These are phyloP conservation scores for Vachellia collinsii DNA, from an alignment of 306 rosid species.

Conservation along the genomic window DNA sequence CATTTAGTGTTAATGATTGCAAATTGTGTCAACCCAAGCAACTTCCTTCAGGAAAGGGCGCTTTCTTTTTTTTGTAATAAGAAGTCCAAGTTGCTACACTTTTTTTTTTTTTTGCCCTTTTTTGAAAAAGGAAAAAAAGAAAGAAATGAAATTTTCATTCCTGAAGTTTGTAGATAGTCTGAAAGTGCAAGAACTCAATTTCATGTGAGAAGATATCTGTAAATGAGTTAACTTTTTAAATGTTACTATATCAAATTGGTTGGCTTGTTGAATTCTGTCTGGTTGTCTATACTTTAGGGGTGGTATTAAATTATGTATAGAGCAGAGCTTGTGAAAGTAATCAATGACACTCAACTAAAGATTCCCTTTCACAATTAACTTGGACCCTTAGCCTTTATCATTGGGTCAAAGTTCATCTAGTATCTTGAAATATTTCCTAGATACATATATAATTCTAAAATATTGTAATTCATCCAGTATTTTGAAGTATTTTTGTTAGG, in stretches of 20 bases:
- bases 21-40: conserved; percentile 33
- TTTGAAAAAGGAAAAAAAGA: background rate
- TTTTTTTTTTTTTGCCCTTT: background rate
- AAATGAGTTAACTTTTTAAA: conserved; percentile 27
- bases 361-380: background rate
- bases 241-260: conserved; percentile 26
- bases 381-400: too few species aligned
- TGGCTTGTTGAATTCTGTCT: conserved; percentile 11
- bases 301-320: background rate
- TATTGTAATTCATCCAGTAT: too few species aligned
- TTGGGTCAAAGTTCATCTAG: too few species aligned
- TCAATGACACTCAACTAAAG: too few species aligned
- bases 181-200: conserved; percentile 35
- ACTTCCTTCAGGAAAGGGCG: conserved; percentile 20
- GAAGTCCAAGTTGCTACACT: conserved; percentile 40
- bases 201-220: conserved; percentile 28
- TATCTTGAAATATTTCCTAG: too few species aligned
- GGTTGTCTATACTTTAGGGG: background rate
- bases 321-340: background rate
- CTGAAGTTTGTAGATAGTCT: conserved; percentile 44
- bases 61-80: conserved; percentile 48
- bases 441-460: too few species aligned
- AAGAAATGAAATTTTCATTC: conserved; percentile 26
- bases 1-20: conserved; percentile 12
- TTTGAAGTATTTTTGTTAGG: too few species aligned